Evolutionary conservation across 768 basidiomycete species (phyloP).

Genomic region (Steccherinum ochraceum): DNA sequence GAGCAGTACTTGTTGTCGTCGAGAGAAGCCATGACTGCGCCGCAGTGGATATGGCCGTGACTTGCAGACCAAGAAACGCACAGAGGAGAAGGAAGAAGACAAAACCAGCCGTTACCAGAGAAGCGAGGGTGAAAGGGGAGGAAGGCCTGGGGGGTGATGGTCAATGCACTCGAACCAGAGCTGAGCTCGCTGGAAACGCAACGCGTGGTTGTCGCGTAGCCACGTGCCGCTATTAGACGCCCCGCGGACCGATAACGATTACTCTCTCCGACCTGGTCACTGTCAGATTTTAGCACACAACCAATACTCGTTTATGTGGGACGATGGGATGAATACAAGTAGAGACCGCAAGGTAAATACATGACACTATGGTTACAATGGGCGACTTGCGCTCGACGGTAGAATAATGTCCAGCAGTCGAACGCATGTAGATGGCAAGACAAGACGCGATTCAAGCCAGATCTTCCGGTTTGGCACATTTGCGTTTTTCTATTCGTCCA

Average conservation of each 20-base stretch:
- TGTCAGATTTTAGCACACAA: no score
- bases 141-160: conserved; percentile 6
- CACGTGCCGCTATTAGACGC: conserved; percentile 14
- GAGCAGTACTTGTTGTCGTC: conserved; percentile 57
- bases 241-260: no score
- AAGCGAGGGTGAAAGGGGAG: conserved; percentile 9
- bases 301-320: no score
- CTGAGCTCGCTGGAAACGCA: not conserved
- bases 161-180: conserved; percentile 21
- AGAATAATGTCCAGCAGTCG: no score
- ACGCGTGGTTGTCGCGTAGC: conserved; percentile 15
- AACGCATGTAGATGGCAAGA: no score
- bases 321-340: no score
- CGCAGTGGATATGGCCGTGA: conserved; percentile 52
- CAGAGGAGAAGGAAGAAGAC: not conserved
- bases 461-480: conserved; percentile 80
- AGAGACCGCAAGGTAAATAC: no score
- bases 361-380: no score
- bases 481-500: conserved; percentile 72
- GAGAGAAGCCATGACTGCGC: conserved; percentile 48
- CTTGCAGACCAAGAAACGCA: conserved; percentile 50
- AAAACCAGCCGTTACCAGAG: conserved; percentile 4
- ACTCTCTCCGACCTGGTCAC: no score
- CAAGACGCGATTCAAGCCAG: no score
- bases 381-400: no score